Evolutionary conservation across 306 rosid species (phyloP), one percentile per base, ranked within the genome.

Genomic region (Trifolium dubium): DNA sequence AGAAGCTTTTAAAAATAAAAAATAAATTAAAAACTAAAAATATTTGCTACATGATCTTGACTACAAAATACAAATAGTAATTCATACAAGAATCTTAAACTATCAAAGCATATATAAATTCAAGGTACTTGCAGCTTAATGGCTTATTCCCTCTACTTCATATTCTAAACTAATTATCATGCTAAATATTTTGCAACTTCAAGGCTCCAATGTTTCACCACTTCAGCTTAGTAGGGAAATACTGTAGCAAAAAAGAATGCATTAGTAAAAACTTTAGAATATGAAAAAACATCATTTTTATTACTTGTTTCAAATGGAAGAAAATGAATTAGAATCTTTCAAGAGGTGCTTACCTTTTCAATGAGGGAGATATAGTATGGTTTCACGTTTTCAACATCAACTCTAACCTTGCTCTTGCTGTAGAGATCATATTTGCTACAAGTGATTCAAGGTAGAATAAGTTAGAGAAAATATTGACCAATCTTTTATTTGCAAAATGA

Each of bases 391-490:
- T 87, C 96, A 10, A 87, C 79, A 58, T 90, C 86, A 72, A 90
- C 23, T 69, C 86, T 64, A 30, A 81, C 87, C 35, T 90, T 90
- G 84, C 96, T 90, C 86, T 92, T 92, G 81, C 94, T 92, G 41
- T 92, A 92, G 19, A 92, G 92, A 50, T 92, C 98, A 79, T 90
- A 88, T 71, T 92, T 88, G 83, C 98, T 92, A 75, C 85, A 82
- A 2, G 1, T 34, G 10, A 51, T 18, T 69, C 19, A 28, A 56
- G 18, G 6, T 5, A 18, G 10, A 4, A 69, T 2, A 58, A 76
- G 41, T 72, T 47, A 69, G 43, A 28, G 54, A 39, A 46, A 74
- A 49, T 3, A 74, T 55, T 51, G 35, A 72, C 29, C 34, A 72
- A 65, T 18, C 14, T 31, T 73, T 34, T 32, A 18, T 31, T 58